phyloP scores from a whole-genome alignment of 2,329 filamentous ascomycete genomes.

The Canariomyces notabilis region DNA sequence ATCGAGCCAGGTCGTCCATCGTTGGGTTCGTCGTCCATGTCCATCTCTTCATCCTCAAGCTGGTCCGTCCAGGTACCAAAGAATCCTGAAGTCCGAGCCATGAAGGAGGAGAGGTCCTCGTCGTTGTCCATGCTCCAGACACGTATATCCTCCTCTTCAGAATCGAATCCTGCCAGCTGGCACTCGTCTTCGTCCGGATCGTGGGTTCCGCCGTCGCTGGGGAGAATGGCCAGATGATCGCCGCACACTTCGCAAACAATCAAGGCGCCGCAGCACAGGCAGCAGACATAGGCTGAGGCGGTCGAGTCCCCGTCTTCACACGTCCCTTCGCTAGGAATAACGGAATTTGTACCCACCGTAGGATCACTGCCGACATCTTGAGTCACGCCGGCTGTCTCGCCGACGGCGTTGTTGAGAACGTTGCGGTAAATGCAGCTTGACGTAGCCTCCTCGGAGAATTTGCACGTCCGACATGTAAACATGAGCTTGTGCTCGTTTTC shows the following conservation, averaged over 20 bases:
- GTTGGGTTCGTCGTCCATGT: conserved; percentile 18
- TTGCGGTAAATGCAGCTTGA: conserved; percentile 95
- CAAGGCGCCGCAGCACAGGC: conserved; percentile 43
- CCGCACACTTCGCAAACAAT: conserved; percentile 38
- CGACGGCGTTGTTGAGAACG: conserved; percentile 82
- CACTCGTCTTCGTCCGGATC: conserved; percentile 15
- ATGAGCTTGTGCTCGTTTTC: conserved; percentile 75
- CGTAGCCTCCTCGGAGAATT: conserved; percentile 79
- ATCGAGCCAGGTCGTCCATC: background rate
- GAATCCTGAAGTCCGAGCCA: conserved; percentile 29
- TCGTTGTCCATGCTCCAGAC: conserved; percentile 10
- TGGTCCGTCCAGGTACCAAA: conserved; percentile 14
- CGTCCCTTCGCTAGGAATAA: conserved; percentile 16
- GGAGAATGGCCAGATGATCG: conserved; percentile 18
- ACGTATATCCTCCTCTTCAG: conserved; percentile 16
- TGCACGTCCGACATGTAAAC: conserved; percentile 94
- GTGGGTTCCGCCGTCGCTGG: conserved; percentile 15
- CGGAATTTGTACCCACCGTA: conserved; percentile 73
- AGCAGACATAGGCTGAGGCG: conserved; percentile 32
- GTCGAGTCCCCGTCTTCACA: conserved; percentile 1
- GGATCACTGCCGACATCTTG: conserved; percentile 96
- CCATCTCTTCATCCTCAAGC: conserved; percentile 11
- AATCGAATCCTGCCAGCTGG: conserved; percentile 10
- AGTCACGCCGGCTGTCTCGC: conserved; percentile 94
- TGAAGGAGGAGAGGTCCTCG: conserved; percentile 9